Conservation (phyloP, 768 basidiomycete species). For the Exsudoporus frostii region DNA sequence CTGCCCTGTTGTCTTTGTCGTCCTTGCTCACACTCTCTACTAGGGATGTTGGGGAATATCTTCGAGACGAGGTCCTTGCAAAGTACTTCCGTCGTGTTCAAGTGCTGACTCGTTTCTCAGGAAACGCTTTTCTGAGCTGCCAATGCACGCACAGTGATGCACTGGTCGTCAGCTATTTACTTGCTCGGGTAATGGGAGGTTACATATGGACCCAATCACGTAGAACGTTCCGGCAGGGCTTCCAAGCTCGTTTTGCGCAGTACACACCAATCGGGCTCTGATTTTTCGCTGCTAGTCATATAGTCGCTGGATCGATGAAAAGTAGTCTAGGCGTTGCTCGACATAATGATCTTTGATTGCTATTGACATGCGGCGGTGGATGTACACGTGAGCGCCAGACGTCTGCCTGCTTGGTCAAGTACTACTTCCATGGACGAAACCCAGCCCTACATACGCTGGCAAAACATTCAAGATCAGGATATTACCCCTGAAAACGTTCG, state of each 20-base stretch:
- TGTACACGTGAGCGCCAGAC: conserved; percentile 1
- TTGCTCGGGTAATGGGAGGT: conserved; percentile 22
- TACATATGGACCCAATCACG: conserved; percentile 3
- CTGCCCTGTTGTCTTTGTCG: neutral
- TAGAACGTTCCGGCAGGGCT: neutral
- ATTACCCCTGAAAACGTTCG: conserved; percentile 49
- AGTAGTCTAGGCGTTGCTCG: conserved; percentile 26
- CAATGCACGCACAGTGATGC: too few relatives aligned
- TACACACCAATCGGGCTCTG: conserved; percentile 34
- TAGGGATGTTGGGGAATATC: conserved; percentile 97
- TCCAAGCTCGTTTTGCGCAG: conserved; percentile 2
- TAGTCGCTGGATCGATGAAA: conserved; percentile 20
- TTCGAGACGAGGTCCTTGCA: conserved; percentile 83
- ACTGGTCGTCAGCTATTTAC: conserved; percentile 6
- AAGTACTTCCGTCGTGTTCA: neutral
- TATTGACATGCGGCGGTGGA: neutral
- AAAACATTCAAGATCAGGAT: conserved; percentile 51
- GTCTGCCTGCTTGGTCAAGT: neutral
- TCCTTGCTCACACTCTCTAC: conserved; percentile 5
- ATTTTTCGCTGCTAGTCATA: conserved; percentile 38
- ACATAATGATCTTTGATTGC: neutral
- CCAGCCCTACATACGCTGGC: conserved; percentile 52
- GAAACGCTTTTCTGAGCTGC: conserved; percentile 69
- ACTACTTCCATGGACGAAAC: conserved; percentile 34
- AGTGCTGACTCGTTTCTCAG: conserved; percentile 35